Evolutionary conservation across 2,329 filamentous ascomycete species (phyloP).

Genomic region (Fusarium sp.): DNA sequence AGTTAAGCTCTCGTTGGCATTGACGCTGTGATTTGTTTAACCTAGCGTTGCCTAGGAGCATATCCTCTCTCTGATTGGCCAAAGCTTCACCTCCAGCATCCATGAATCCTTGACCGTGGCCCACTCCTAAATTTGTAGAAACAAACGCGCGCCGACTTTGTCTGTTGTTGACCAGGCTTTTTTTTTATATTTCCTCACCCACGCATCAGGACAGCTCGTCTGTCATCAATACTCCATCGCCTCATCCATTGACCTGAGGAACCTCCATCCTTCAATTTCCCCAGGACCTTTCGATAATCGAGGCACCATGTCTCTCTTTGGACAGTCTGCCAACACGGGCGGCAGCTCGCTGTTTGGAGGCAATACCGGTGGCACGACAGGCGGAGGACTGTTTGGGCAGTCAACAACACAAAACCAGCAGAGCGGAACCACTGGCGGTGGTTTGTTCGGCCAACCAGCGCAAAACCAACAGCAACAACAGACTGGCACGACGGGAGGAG

Average conservation of each 20-base stretch:
- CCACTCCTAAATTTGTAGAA: conserved; percentile 49
- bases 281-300: conserved; percentile 7
- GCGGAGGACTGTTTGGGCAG: conserved; percentile 49
- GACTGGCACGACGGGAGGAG: conserved; percentile 41
- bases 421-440: conserved; percentile 31
- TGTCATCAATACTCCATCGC: conserved; percentile 10
- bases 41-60: conserved; percentile 35
- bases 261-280: neutral
- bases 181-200: conserved; percentile 30
- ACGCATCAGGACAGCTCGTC: conserved; percentile 28
- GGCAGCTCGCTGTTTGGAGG: conserved; percentile 42
- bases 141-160: conserved; percentile 43
- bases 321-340: conserved; percentile 44
- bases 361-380: conserved; percentile 42
- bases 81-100: conserved; percentile 46
- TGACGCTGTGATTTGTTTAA: conserved; percentile 3
- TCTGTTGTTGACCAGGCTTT: conserved; percentile 34
- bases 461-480: conserved; percentile 41
- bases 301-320: conserved; percentile 52
- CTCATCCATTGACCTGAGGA: neutral
- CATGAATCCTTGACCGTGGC: conserved; percentile 45
- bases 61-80: conserved; percentile 47
- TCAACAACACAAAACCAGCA: conserved; percentile 44
- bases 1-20: conserved; percentile 4
- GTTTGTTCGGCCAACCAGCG: conserved; percentile 45